Conservation (phyloP, 768 basidiomycete genomes). For the Hypholoma fasciculare region DNA sequence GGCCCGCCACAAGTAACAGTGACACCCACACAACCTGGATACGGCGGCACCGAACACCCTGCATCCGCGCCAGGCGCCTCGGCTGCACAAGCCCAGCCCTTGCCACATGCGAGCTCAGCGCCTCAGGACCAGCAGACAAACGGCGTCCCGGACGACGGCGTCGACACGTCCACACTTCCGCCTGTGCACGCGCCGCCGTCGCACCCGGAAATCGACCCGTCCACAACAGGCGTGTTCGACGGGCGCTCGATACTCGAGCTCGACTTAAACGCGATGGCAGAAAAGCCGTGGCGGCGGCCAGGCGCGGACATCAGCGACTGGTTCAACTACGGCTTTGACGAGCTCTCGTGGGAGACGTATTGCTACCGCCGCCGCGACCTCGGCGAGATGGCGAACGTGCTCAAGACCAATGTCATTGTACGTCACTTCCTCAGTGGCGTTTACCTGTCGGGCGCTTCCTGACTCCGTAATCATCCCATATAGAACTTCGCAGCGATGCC, state of each 20-base stretch:
- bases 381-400: slow-evolving; percentile 74
- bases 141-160: slow-evolving; percentile 43
- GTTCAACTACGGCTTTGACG: slow-evolving; percentile 99
- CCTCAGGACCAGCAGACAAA: slow-evolving; percentile 6
- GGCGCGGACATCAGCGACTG: slow-evolving; percentile 95
- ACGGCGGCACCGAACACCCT: slow-evolving; percentile 3
- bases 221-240: slow-evolving; percentile 63
- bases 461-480: neutral
- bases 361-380: slow-evolving; percentile 81
- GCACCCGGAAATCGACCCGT: slow-evolving; percentile 76
- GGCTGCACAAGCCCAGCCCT: slow-evolving; percentile 9
- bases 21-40: slow-evolving; percentile 12
- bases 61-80: slow-evolving; percentile 11
- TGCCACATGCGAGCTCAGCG: no score
- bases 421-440: slow-evolving; percentile 26
- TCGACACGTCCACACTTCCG: slow-evolving; percentile 67
- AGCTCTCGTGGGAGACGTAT: slow-evolving; percentile 93
- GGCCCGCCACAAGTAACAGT: slow-evolving; percentile 32
- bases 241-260: slow-evolving; percentile 84
- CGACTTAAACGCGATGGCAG: slow-evolving; percentile 69
- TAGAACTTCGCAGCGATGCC: slow-evolving; percentile 83
- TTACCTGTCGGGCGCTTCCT: slow-evolving; percentile 9
- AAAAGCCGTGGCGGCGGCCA: slow-evolving; percentile 90
- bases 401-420: slow-evolving; percentile 84
- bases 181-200: slow-evolving; percentile 72